phyloP scores from a whole-genome alignment of 163 green algal genomes.

The Trebouxiophyceae sp. region DNA sequence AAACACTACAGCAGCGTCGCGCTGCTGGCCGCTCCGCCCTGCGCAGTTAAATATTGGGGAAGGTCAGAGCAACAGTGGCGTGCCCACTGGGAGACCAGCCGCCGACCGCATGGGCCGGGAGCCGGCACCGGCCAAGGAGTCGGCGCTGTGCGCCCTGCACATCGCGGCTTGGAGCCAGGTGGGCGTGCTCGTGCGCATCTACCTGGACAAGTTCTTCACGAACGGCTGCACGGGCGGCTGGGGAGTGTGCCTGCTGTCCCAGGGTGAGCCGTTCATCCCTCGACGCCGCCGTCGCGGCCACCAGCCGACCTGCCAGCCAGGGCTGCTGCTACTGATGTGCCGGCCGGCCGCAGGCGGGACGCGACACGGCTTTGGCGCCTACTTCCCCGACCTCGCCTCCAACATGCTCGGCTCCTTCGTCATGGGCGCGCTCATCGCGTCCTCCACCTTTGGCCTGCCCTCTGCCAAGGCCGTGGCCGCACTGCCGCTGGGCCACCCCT shows the following conservation, averaged over 20 bases:
- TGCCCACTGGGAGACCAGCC: too few relatives aligned
- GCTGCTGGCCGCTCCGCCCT: too few relatives aligned
- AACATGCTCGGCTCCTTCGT: constrained; percentile 77
- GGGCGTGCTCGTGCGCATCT: constrained; percentile 50
- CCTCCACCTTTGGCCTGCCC: constrained; percentile 27
- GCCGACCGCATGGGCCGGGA: too few relatives aligned
- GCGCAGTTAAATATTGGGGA: too few relatives aligned
- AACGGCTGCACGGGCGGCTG: constrained; percentile 39
- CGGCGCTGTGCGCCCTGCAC: constrained; percentile 8
- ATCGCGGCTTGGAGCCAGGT: constrained; percentile 34
- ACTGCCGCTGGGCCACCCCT: neutral
- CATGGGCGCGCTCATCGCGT: constrained; percentile 63
- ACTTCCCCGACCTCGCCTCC: constrained; percentile 61
- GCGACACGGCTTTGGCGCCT: constrained; percentile 23
- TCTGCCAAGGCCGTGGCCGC: constrained; percentile 27
- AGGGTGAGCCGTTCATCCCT: too few relatives aligned
- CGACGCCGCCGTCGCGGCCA: too few relatives aligned
- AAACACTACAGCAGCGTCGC: too few relatives aligned
- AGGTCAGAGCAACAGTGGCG: too few relatives aligned
- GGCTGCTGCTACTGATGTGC: neutral
- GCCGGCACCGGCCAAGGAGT: too few relatives aligned
- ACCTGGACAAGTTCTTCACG: constrained; percentile 45
- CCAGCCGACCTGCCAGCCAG: too few relatives aligned
- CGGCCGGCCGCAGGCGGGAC: constrained; percentile 2
- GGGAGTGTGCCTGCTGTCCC: constrained; percentile 41